These are phyloP conservation scores for Oryza rufipogon DNA, from an alignment of 176 grass and related monocot genomes.

Conservation along the genomic window DNA sequence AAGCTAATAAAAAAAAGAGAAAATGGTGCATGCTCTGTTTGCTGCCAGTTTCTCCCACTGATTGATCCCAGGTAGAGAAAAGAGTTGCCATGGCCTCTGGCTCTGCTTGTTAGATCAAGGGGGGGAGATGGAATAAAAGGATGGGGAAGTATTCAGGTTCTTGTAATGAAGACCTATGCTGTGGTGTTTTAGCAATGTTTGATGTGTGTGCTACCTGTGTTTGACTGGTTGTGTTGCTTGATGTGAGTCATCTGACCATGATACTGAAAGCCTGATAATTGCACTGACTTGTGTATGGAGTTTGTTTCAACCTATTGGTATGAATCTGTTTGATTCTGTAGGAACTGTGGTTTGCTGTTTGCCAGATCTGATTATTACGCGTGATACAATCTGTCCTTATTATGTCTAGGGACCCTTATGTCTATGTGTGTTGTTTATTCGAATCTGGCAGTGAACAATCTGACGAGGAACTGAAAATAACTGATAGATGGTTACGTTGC, in stretches of 20 bases:
- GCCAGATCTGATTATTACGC: not conserved
- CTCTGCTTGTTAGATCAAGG: not conserved
- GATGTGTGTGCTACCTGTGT: not conserved
- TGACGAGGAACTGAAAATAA: not conserved
- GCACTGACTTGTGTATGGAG: not conserved
- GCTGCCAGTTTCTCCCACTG: not conserved
- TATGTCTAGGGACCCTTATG: no score
- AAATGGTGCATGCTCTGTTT: not conserved
- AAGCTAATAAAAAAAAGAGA: not conserved
- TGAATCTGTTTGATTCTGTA: not conserved
- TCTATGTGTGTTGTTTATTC: not conserved
- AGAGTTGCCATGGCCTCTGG: not conserved
- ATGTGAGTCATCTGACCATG: not conserved
- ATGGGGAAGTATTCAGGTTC: not conserved
- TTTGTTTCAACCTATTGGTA: not conserved
- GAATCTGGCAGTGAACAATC: not conserved
- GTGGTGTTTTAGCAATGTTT: constrained; percentile 5
- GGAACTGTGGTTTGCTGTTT: not conserved
- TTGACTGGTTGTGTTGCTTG: not conserved
- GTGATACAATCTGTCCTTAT: not conserved
- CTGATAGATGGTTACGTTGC: no score
- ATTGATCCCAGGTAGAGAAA: not conserved
- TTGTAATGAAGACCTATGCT: not conserved
- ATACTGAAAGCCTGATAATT: not conserved
- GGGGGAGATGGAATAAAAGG: constrained; percentile 16